Conservation (phyloP, 305 asterid species). For the Solanum chacoense region DNA sequence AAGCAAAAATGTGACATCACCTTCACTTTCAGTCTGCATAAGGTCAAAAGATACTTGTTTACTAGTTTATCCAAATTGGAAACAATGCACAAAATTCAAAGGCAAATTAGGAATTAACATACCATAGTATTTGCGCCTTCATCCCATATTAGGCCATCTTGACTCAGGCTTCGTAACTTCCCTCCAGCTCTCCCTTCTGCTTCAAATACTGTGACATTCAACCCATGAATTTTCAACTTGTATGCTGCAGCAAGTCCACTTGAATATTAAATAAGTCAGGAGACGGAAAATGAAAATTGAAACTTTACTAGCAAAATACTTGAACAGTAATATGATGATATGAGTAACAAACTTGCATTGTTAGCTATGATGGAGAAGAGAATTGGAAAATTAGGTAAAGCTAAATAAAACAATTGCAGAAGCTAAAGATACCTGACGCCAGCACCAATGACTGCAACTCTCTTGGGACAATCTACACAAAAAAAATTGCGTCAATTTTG, state of each 20-base stretch:
- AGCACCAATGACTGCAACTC: slow-evolving; percentile 86
- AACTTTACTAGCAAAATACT: background rate
- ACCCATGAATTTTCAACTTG: slow-evolving; percentile 68
- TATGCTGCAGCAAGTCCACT: slow-evolving; percentile 96
- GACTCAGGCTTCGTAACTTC: slow-evolving; percentile 56
- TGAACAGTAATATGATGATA: fast-evolving
- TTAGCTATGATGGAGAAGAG: background rate
- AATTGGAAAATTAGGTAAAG: background rate
- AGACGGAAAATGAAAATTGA: background rate
- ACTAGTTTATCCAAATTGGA: background rate
- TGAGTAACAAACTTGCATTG: background rate
- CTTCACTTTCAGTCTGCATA: slow-evolving; percentile 71
- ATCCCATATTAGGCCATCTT: slow-evolving; percentile 76
- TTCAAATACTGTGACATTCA: slow-evolving; percentile 73
- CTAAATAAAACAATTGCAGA: background rate
- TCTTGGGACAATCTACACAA: slow-evolving; percentile 39
- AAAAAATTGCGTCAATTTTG: background rate
- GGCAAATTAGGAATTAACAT: background rate
- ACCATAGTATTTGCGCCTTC: slow-evolving; percentile 99
- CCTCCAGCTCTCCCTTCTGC: slow-evolving; percentile 83
- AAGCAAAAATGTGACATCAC: slow-evolving; percentile 61
- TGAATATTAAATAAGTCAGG: slow-evolving; percentile 6
- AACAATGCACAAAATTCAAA: background rate
- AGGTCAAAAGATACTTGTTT: slow-evolving; percentile 4
- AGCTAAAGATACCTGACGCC: slow-evolving; percentile 58